Percentiles rank a stretch among this genome's conserved stretches.
Conservation (phyloP, 176 grass and related monocot genomes). For the Musa beccarii region DNA sequence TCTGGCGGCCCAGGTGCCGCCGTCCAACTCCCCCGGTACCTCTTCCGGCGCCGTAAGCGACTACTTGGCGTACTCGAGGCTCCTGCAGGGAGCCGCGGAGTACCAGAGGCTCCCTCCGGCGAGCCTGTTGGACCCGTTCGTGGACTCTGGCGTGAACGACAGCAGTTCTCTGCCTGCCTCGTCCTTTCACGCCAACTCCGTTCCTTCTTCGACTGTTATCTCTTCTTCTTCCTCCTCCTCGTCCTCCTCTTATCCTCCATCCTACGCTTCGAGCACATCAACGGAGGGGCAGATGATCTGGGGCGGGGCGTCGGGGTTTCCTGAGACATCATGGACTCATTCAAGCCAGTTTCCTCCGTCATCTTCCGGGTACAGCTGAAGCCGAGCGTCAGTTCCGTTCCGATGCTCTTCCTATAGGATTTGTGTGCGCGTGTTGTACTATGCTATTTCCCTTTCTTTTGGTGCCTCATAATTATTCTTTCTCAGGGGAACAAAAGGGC, state of each 20-base stretch:
- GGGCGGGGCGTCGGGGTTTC: neutral
- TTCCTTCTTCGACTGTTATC: no score
- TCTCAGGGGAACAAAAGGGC: no score
- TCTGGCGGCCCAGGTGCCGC: neutral
- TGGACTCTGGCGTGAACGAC: neutral
- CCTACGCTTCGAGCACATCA: neutral
- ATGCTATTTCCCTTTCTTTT: no score
- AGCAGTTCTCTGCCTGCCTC: neutral
- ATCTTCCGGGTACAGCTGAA: neutral
- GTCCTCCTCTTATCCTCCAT: neutral
- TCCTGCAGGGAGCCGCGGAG: neutral
- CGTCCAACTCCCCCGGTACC: neutral
- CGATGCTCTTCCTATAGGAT: no score
- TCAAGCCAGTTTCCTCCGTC: neutral
- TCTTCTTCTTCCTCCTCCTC: neutral
- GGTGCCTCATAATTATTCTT: no score
- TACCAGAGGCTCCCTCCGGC: neutral
- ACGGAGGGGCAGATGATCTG: neutral
- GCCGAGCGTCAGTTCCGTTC: neutral
- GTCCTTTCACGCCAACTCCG: neutral
- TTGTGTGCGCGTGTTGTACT: no score
- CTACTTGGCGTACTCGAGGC: slow-evolving; percentile 13
- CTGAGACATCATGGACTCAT: neutral
- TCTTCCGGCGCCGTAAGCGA: neutral
- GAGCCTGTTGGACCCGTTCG: neutral